Percentiles rank a stretch among this genome's conserved stretches.
Conservation (phyloP, 345 rosid species). For the Corymbia maculata region DNA sequence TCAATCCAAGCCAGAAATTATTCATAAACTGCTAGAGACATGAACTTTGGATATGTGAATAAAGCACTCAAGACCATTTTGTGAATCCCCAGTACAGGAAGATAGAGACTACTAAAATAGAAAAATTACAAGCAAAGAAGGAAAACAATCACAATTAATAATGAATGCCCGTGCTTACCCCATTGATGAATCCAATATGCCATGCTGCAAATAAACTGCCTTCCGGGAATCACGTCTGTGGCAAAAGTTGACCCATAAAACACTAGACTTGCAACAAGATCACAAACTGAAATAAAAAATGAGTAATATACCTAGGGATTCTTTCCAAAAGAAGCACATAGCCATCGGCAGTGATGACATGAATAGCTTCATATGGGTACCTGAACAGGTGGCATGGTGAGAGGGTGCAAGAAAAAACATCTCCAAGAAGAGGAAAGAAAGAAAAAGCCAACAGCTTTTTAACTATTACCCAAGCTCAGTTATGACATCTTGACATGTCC, state of each 20-base stretch:
- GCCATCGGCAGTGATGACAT: constrained; percentile 84
- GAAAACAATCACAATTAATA: background rate
- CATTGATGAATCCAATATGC: constrained; percentile 90
- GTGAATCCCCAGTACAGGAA: background rate
- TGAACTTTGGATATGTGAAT: background rate
- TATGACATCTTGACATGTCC: constrained; percentile 92
- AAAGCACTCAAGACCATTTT: background rate
- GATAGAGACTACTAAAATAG: background rate
- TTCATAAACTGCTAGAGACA: background rate
- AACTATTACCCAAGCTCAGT: constrained; percentile 80
- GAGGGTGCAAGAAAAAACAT: background rate
- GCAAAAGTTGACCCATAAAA: constrained; percentile 6
- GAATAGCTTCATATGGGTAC: constrained; percentile 96
- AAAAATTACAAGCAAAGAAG: background rate
- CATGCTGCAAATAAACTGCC: constrained; percentile 90
- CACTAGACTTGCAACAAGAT: background rate
- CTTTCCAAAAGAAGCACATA: constrained; percentile 92
- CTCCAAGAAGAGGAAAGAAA: background rate
- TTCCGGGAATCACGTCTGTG: constrained; percentile 85
- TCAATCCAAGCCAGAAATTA: background rate
- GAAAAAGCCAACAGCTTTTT: background rate
- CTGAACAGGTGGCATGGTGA: constrained; percentile 21
- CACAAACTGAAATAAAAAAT: background rate
- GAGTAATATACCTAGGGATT: constrained; percentile 63
- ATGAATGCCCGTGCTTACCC: constrained; percentile 40